Evolutionary conservation across 352 stramenopile genomes (phyloP), one percentile per base, ranked within the genome.

Genomic region (Pythium utonaiense): DNA sequence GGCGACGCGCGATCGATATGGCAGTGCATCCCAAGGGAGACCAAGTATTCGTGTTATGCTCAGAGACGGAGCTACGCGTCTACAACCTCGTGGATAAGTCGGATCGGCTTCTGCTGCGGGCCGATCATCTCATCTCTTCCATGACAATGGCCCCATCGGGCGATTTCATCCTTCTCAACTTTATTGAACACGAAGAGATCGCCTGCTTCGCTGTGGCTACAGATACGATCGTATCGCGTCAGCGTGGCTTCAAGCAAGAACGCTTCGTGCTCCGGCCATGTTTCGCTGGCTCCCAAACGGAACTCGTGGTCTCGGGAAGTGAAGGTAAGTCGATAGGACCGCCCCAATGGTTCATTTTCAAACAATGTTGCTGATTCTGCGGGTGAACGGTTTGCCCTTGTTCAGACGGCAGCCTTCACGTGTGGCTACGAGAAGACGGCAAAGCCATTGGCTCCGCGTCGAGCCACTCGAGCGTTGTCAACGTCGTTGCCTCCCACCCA

Each of bases 401-500:
- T 9, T 33, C n/a, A 53, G 83, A 93, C 34, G 81, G 76, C 16
- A 74, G 60, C 22, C 33, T 91, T 3, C 75, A 80, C 30, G 42
- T 89, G 9, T 93, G 84, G 84, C 60, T 78, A 38, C 76, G 78
- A 36, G 72, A 87, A 12, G 80, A 69, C 16, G 80, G 77, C 3
- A 77, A 74, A 17, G 49, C 75, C n/a, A 48, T 75, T 13, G 54
- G 57, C 8, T 67, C 71, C 10, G 42, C 86, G 3, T 60, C 77
- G 10, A 73, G 73, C 8, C 83, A 93, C 56, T 76, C 83, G 1
- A 87, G 82, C 47, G 73, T 87, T 40, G 71, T 93, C 21, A 93
- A 91, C 64, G 75, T 75, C n/a, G 77, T 91, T 2, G 66, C 71
- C 8, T 68, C 67, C 17, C 81, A 93, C 47, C 84, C 84, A 7